Conservation (phyloP, 305 asterid species). For the Fraxinus angustifolia region DNA sequence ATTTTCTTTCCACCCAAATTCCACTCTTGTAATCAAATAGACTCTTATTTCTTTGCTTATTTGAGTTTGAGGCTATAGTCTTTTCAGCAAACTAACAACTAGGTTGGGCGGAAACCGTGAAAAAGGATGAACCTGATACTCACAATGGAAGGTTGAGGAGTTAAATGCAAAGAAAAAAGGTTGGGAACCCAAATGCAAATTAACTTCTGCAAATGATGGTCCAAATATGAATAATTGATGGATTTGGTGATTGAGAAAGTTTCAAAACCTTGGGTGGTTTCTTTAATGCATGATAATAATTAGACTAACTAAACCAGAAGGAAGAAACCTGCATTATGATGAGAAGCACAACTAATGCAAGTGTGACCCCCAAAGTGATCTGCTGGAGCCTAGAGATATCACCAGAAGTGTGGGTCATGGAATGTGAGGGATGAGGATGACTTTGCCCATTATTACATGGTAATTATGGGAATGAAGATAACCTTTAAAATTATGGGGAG, state of each 20-base stretch:
- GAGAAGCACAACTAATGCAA: background rate
- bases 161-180: background rate
- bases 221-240: background rate
- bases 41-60: background rate
- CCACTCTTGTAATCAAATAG: too few species aligned
- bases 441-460: background rate
- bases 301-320: background rate
- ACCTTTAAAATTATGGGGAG: background rate
- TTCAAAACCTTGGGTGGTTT: background rate
- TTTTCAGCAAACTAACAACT: background rate
- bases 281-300: background rate
- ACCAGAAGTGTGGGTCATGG: background rate
- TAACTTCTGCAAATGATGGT: background rate
- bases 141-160: background rate
- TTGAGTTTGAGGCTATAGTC: background rate
- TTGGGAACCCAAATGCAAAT: background rate
- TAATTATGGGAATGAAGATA: background rate
- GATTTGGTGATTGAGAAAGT: background rate
- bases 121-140: background rate
- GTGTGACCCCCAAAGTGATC: background rate
- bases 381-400: background rate
- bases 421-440: background rate
- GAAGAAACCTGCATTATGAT: background rate
- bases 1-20: too few species aligned
- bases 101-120: background rate